These are phyloP conservation scores for Sarcomyxa edulis DNA, from an alignment of 768 basidiomycete genomes.

Conservation along the genomic window DNA sequence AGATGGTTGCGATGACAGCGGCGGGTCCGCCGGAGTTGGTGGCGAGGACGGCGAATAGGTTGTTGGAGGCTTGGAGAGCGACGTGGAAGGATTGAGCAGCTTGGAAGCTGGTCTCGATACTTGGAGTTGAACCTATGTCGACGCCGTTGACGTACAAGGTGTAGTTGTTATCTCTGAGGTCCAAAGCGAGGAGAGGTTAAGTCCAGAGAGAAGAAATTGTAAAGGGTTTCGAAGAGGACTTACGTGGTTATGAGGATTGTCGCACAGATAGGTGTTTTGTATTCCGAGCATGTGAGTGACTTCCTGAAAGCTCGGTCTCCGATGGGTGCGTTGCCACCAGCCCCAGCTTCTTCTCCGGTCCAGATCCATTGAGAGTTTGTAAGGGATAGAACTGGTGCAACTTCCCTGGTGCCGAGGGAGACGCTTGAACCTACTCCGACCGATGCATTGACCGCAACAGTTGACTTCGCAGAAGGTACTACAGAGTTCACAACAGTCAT, in stretches of 20 bases:
- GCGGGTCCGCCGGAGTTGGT: neutral
- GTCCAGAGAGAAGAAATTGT: too few relatives aligned
- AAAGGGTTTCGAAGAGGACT: neutral
- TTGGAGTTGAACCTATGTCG: neutral
- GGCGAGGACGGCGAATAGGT: neutral
- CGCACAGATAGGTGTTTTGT: too few relatives aligned
- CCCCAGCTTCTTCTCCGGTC: constrained; percentile 1
- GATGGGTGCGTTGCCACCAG: neutral
- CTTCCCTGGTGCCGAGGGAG: too few relatives aligned
- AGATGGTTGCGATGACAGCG: neutral
- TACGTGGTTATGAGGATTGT: neutral
- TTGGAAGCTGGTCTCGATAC: too few relatives aligned
- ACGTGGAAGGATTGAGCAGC: neutral
- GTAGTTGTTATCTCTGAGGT: constrained; percentile 2
- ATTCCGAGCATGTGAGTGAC: neutral
- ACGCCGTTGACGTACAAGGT: constrained; percentile 1
- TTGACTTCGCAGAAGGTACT: too few relatives aligned
- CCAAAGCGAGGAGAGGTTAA: too few relatives aligned
- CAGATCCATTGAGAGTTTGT: neutral
- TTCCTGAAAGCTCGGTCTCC: neutral
- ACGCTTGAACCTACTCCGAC: too few relatives aligned
- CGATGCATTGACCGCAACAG: too few relatives aligned
- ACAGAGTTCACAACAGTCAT: too few relatives aligned
- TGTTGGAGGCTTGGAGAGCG: neutral
- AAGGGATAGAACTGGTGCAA: too few relatives aligned